Percentiles rank a stretch among this genome's conserved stretches.
These are phyloP conservation scores for Chalaropsis ovoidea DNA, from an alignment of 2,329 filamentous ascomycete species.

Conservation along the genomic window DNA sequence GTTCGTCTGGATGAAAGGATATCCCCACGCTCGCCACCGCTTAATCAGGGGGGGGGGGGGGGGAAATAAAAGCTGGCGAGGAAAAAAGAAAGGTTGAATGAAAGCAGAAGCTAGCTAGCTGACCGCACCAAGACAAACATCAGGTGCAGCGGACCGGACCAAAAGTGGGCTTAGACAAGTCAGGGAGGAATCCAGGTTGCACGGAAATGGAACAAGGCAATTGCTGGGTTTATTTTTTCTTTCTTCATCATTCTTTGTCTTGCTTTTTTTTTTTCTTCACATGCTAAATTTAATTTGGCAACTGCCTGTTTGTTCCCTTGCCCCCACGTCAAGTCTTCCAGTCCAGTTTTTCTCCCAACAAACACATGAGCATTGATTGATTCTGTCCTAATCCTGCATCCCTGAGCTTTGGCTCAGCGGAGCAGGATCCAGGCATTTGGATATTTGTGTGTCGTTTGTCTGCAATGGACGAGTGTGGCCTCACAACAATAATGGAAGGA, in stretches of 20 bases:
- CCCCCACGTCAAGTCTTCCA: constrained; percentile 2
- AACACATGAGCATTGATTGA: background rate
- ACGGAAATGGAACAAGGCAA: background rate
- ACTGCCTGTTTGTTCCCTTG: background rate
- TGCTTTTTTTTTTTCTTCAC: background rate
- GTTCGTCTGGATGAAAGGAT: background rate
- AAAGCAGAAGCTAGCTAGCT: background rate
- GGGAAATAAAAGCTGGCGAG: background rate
- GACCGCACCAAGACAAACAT: no score
- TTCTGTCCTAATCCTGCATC: constrained; percentile 3
- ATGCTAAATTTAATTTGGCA: background rate
- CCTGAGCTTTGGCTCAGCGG: background rate
- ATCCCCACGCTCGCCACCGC: no score
- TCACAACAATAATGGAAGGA: background rate
- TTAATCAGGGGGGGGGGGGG: background rate
- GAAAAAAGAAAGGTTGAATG: background rate
- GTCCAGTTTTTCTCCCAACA: constrained; percentile 7
- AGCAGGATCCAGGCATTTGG: background rate
- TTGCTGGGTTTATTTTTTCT: background rate
- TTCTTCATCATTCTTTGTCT: background rate
- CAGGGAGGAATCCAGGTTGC: background rate
- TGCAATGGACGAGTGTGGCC: constrained; percentile 1
- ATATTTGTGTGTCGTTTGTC: background rate
- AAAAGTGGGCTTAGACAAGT: constrained; percentile 4
- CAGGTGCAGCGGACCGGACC: background rate